Evolutionary conservation across 2,329 filamentous ascomycete genomes (phyloP), one percentile per base, ranked within the genome.

Genomic region (Arthrobotrys conoides): DNA sequence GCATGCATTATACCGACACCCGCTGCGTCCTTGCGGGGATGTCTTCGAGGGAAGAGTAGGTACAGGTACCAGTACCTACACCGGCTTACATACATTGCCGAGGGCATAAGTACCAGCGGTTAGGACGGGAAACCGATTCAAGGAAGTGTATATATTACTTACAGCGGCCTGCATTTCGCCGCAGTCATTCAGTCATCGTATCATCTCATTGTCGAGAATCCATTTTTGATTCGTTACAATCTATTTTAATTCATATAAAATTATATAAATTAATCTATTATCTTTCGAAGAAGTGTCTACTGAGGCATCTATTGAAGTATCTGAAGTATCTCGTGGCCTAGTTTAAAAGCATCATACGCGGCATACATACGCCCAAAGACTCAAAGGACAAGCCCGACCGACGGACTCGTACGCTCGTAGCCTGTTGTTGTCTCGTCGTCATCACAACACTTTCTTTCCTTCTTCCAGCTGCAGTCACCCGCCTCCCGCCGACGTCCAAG

Each of bases 371-470:
- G 1, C 8, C 20, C 48, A 20, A 30, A 36, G 1, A 18, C n/a
- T 55, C 24, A 0, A 41, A 8, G 33, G 38, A 16, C 12, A 44
- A 27, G 20, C 68, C 48, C n/a, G 36, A 38, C 41, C 61, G 57
- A 59, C 59, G n/a, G n/a, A n/a, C 46, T 30, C 53, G 44, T 59
- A 63, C n/a, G 30, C 33, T 41, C 8, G 33, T 55, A n/a, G n/a
- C n/a, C n/a, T 53, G 8, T 14, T 12, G 10, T n/a, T 27, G 55
- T 61, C 55, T 55, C 53, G 48, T 57, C 66, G 22, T 64, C 44
- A 68, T 67, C 70, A 55, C 67, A 64, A 65, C 77, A 41, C 70
- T 49, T 72, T 57, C 27, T 46, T 22, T 24, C 46, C 18, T 22
- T 20, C n/a, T 48, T 20, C 18, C 18, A 0, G 2, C 72, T 66